These are phyloP conservation scores for Wickerhamomyces hampshirensis DNA, from an alignment of 805 yeast species.

Conservation along the genomic window DNA sequence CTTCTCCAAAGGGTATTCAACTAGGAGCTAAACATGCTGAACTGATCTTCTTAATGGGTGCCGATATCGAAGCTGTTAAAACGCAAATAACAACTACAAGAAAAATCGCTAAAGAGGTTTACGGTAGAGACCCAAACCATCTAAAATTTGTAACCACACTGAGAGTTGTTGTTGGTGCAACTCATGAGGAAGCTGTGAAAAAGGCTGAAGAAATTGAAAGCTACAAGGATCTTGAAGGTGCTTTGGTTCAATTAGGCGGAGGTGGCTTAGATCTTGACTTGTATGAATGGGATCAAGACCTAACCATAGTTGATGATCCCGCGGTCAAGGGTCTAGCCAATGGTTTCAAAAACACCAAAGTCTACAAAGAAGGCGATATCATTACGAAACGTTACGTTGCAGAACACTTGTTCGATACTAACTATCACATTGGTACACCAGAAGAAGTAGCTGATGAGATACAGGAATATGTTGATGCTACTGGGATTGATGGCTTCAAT, in stretches of 20 bases:
- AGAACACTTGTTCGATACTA: conserved; percentile 19
- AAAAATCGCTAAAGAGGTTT: conserved; percentile 30
- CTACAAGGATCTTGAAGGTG: conserved; percentile 37
- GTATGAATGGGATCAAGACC: conserved; percentile 41
- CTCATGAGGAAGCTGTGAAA: conserved; percentile 38
- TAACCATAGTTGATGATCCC: conserved; percentile 29
- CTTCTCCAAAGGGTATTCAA: conserved; percentile 37
- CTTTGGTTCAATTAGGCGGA: conserved; percentile 42
- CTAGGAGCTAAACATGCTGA: conserved; percentile 44
- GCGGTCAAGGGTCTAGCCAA: conserved; percentile 30
- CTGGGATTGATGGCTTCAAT: conserved; percentile 41
- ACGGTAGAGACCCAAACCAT: conserved; percentile 34
- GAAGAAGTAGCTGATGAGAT: conserved; percentile 37
- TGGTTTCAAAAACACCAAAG: conserved; percentile 21
- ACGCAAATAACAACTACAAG: conserved; percentile 30
- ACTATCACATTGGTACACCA: conserved; percentile 30
- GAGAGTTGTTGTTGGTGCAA: conserved; percentile 35
- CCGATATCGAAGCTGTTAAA: conserved; percentile 29
- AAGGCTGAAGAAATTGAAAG: conserved; percentile 30
- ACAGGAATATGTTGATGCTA: conserved; percentile 35
- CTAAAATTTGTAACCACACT: conserved; percentile 36
- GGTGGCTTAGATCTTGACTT: conserved; percentile 38
- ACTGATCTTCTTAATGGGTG: conserved; percentile 33
- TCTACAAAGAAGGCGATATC: conserved; percentile 14
- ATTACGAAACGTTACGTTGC: conserved; percentile 29